Evolutionary conservation across 352 stramenopile species (phyloP), one percentile per base, ranked within the genome.

Genomic region (Globisporangium irregulare): DNA sequence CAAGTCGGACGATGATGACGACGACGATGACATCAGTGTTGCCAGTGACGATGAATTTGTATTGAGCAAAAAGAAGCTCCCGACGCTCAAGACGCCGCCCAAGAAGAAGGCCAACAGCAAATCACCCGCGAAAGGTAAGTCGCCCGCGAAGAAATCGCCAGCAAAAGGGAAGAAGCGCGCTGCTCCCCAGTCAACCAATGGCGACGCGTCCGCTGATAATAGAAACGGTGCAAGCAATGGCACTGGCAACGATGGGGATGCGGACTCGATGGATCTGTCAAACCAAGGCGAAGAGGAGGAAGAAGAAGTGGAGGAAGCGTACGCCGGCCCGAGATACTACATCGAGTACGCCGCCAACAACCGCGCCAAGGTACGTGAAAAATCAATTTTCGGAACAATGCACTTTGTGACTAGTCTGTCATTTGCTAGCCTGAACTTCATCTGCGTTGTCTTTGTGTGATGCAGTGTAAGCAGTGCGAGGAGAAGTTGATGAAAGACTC

Each of bases 391-490:
- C 7, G 7, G 8, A 9, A 36, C 2, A 38, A 8, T 7, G 41
- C 41, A 50, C 15, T 8, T 12, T 48, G 32, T 48, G 12, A 15
- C 5, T 22, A n/a, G 2, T 50, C 15, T 18, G 6, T 50, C 18
- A 18, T 20, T 48, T 48, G 14, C 14, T 48, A 20, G 18, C 12
- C 14, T 48, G 38, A 8, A 7, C 1, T 48, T 48, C 36, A 43
- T 15, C 12, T 43, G 36, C 18, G 12, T 10, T 48, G 12, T 10
- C 22, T 15, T 50, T 25, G 3, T 46, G 41, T 67, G 12, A 27
- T 48, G 18, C 14, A 20, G 86, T 95, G 87, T 64, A 94, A 94
- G 59, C 85, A 73, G 46, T 95, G 87, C 54, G 87, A 95, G 36
- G 34, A 83, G 36, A 91, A 90, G 62, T 57, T 95, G 4, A 36